Base-by-base conservation (phyloP, 2,329 filamentous ascomycete species). In the Aspergillus eucalypticola region DNA sequence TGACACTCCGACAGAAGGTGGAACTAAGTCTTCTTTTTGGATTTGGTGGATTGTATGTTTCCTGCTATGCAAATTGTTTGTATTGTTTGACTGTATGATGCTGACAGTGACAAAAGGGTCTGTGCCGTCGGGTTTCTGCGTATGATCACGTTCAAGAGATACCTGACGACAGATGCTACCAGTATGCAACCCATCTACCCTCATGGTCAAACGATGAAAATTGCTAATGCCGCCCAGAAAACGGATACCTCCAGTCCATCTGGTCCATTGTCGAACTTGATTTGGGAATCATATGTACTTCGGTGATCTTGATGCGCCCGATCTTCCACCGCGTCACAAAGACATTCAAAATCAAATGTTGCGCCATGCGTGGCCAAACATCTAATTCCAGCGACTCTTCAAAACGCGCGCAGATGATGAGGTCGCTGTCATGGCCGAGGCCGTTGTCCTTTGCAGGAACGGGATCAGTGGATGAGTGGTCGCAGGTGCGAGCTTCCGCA, bases 111-210 rank as follows among this genome's bases (percentile, higher is more conserved):
- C 23, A 25, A 29, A 6, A 60, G 59, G 29, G 58, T 48, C 5
- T 60, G 58, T 8, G 42, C 48, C 8, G 51, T 60, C 15, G 48
- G 58, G 8, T 42, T 60, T 15, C 13, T 60, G 32, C 58, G 58
- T 11, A 17, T 60, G 11, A 38, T 60, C 25, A 54, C 55, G 17
- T 46, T 56, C 46, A 51, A 52, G 5, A n/a, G 35, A 19, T 52
- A 58, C 23, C 19, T 25, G 25, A 51, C 38, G 13, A 19, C 27
- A 7, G 44, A 58, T 21, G 19, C 52, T 19, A 42, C 56, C 35
- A 21, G 56, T 58, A 57, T 42, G 42, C n/a, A n/a, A 5, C 21
- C 48, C 35, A 52, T 11, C 25, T 6, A 13, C 42, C 42, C 17
- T 8, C 1, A 8, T 25, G n/a, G 13, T 29, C 27, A 29, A 29